Conservation (phyloP, 2,329 filamentous ascomycete species). For the Cryphonectria radicalis region DNA sequence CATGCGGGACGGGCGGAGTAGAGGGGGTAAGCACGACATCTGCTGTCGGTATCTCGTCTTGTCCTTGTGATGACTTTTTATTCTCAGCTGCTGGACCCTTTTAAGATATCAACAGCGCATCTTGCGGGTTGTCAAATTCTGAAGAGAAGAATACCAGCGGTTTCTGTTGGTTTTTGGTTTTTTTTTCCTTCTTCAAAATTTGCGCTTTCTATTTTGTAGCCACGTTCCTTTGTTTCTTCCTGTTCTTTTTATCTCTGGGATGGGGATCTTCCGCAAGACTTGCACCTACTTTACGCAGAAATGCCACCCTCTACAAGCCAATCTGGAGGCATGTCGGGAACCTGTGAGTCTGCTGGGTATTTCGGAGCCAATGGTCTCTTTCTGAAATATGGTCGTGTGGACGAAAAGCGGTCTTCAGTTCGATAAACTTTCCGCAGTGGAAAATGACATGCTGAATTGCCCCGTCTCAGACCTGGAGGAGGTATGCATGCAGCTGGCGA, state of each 20-base stretch:
- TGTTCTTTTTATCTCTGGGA: not conserved
- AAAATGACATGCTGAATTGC: not conserved
- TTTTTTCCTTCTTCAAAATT: too few relatives aligned
- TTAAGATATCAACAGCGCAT: not conserved
- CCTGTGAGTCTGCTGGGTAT: not conserved
- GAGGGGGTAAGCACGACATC: slow-evolving; percentile 7
- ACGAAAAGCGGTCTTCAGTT: not conserved
- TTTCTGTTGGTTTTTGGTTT: too few relatives aligned
- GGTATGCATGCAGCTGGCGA: not conserved
- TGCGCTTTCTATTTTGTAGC: not conserved
- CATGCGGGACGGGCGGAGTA: not conserved
- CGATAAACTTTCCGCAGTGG: not conserved
- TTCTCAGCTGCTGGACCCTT: not conserved
- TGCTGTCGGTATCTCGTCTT: slow-evolving; percentile 9
- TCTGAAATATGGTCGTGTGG: not conserved
- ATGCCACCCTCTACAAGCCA: not conserved
- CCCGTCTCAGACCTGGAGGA: not conserved
- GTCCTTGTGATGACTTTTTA: not conserved
- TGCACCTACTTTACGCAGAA: too few relatives aligned
- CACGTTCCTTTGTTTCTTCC: not conserved
- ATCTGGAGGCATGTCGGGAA: not conserved
- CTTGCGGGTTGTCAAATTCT: not conserved
- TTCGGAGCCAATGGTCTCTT: not conserved
- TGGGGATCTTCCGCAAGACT: too few relatives aligned
- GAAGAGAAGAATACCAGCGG: too few relatives aligned